Base-by-base conservation (phyloP, 164 flowering plant genomes). In the Paratinospora sagittata region DNA sequence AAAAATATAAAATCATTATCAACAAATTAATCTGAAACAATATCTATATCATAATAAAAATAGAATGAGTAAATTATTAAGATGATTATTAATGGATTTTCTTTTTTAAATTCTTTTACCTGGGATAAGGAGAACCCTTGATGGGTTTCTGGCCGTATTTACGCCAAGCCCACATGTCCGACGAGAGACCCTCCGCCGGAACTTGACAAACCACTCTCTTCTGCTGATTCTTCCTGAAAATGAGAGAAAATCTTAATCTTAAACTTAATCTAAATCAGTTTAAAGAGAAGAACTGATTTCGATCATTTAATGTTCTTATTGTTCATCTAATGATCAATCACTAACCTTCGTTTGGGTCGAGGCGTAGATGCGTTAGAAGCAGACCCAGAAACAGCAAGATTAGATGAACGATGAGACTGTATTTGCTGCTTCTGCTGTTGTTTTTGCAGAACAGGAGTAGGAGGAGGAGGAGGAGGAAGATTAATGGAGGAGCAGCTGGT, bases 71-170 rank as follows among this genome's bases (percentile, higher is more conserved):
- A n/a, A n/a, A n/a, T n/a, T n/a, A n/a, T n/a, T n/a, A n/a, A n/a
- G n/a, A n/a, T n/a, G n/a, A n/a, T n/a, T n/a, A n/a, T n/a, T n/a
- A n/a, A n/a, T n/a, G n/a, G n/a, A n/a, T n/a, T n/a, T n/a, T n/a
- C n/a, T n/a, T n/a, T n/a, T 41, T 67, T 43, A 8, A 26, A 67
- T n/a, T 52, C 60, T 68, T 72, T 36, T 23, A 93, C 97, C 96
- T 91, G 62, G 97, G 97, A 77, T 90, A 90, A 24, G 97, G 98
- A 36, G 98, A 93, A 43, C 98, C 98, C 69, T 93, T 93, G 76
- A 93, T 93, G 82, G 98, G 98, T 83, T 93, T 93, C 68, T 93
- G 98, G 0, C 98, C 98, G 73, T 93, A 94, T 76, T 94, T 94
- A 6, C 98, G 79, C 98, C 98, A 94, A 34, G 97, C 92, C 98